Conservation (phyloP, 73 alveolate genomes). For the Breviolum minutum region DNA sequence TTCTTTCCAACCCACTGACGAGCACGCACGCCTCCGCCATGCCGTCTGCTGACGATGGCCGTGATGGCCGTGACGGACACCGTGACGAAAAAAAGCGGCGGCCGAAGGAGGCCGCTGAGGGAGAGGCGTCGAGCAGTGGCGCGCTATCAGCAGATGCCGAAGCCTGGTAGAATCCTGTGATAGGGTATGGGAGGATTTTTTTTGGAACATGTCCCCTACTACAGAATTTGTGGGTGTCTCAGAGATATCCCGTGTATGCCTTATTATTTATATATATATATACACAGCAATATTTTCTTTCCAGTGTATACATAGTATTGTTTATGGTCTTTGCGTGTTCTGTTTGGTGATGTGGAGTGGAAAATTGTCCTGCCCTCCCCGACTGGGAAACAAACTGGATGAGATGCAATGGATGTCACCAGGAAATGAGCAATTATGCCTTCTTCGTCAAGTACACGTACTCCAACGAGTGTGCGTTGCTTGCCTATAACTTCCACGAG, state of each 20-base stretch:
- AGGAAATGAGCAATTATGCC: conserved; percentile 70
- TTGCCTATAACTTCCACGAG: conserved; percentile 92
- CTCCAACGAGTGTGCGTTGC: conserved; percentile 95
- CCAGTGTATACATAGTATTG: background rate
- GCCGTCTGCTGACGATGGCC: conserved; percentile 26
- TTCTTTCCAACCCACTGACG: too few species aligned
- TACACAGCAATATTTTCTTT: background rate
- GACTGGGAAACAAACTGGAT: too few species aligned
- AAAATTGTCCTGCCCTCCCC: too few species aligned
- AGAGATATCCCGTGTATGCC: too few species aligned
- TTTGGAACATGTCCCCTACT: too few species aligned
- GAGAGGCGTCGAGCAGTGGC: conserved; percentile 14
- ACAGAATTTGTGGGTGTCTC: too few species aligned
- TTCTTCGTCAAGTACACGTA: conserved; percentile 93
- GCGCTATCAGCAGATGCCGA: conserved; percentile 29
- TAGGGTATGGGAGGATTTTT: too few species aligned
- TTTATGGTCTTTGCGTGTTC: too few species aligned
- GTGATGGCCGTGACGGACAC: conserved; percentile 1
- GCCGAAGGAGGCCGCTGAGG: background rate
- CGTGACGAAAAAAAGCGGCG: background rate
- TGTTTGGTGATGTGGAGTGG: too few species aligned
- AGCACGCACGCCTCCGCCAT: background rate
- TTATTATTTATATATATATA: too few species aligned
- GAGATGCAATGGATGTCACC: too few species aligned
- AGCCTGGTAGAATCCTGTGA: background rate